Percentiles rank a stretch among this genome's conserved stretches.
phyloP scores from a whole-genome alignment of 257 asterid species.

The Capsicum rhomboideum region DNA sequence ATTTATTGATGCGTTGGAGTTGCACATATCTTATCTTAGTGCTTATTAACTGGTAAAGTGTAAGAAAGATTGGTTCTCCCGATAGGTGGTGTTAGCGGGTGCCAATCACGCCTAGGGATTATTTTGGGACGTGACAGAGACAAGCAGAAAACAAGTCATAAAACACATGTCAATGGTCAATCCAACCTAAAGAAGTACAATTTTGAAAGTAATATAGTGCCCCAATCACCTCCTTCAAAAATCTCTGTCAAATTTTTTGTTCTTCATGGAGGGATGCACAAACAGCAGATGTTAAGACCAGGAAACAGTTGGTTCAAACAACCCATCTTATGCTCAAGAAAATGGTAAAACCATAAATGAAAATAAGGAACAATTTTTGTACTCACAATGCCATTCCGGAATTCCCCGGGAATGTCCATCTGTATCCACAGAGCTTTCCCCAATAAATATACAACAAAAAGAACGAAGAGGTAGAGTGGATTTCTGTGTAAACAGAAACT shows the following conservation, averaged over 20 bases:
- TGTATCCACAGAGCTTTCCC: conserved; percentile 54
- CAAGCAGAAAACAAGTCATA: neutral
- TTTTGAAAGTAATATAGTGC: neutral
- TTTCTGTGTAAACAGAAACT: conserved; percentile 31
- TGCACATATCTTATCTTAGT: no score
- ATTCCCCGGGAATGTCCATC: conserved; percentile 37
- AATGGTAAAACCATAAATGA: neutral
- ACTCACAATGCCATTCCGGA: conserved; percentile 48
- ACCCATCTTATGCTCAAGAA: neutral
- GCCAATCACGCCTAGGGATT: no score
- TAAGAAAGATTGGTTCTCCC: no score
- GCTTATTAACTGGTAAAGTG: no score
- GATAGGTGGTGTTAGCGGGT: no score
- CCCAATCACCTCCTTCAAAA: neutral
- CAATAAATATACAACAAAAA: conserved; percentile 34
- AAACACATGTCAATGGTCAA: neutral
- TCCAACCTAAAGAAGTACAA: neutral
- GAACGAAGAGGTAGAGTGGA: conserved; percentile 42
- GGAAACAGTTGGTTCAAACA: neutral
- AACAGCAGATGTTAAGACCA: neutral
- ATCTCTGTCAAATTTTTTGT: neutral
- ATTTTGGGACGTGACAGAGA: no score
- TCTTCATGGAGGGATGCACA: neutral
- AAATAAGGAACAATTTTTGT: neutral
- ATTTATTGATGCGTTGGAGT: no score